Evolutionary conservation across 257 asterid genomes (phyloP).

Genomic region (Knoxia roxburghii): DNA sequence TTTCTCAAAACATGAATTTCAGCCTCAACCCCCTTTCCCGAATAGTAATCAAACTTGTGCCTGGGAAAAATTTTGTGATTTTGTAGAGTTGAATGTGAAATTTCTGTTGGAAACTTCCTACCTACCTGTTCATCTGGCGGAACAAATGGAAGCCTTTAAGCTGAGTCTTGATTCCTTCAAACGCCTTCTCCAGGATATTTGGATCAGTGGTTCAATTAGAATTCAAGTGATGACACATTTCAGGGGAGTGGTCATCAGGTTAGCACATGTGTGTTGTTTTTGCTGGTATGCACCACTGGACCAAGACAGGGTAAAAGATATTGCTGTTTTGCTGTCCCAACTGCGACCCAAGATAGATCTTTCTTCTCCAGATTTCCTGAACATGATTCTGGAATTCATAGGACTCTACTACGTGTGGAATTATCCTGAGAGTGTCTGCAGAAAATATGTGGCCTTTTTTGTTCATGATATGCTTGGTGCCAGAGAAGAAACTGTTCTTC

Average conservation of each 20-base stretch:
- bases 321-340: neutral
- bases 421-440: neutral
- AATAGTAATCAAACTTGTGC: neutral
- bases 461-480: neutral
- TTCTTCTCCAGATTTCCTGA: neutral
- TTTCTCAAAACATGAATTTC: neutral
- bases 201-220: neutral
- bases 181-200: neutral
- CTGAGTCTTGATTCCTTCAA: neutral
- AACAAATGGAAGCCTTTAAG: neutral
- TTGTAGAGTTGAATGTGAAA: neutral
- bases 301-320: neutral
- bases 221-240: neutral
- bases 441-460: neutral
- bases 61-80: neutral
- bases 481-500: neutral
- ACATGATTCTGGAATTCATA: neutral
- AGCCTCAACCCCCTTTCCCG: neutral
- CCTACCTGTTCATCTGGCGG: neutral
- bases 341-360: neutral
- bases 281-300: neutral
- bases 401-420: neutral
- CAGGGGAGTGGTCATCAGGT: no score
- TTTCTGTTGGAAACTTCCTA: neutral
- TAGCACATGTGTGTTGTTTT: neutral